A percentile compares a stretch with the other conserved stretches of the same genome.
Evolutionary conservation across 331 rosid genomes (phyloP).

Genomic region (Quercus phellos): DNA sequence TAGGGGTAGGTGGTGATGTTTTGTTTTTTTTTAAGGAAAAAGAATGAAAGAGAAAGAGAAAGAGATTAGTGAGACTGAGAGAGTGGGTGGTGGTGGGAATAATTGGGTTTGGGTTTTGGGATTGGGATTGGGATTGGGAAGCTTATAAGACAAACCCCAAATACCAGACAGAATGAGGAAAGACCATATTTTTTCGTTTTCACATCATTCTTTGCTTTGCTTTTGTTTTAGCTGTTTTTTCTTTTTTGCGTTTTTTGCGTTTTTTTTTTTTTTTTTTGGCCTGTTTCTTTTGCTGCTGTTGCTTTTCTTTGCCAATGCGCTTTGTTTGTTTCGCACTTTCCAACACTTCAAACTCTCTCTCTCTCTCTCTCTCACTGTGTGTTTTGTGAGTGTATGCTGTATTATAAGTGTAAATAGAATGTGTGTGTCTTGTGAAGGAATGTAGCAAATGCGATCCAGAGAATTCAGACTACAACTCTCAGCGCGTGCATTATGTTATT

Average conservation of each 20-base stretch:
- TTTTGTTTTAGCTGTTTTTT: neutral
- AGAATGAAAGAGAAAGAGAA: neutral
- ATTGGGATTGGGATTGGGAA: constrained; percentile 18
- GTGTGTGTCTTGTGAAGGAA: too few relatives aligned
- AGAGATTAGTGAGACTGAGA: neutral
- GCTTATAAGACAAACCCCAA: constrained; percentile 43
- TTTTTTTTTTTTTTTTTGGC: constrained; percentile 25
- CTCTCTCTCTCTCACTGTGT: neutral
- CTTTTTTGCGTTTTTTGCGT: neutral
- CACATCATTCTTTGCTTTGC: constrained; percentile 31
- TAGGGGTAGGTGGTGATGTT: neutral
- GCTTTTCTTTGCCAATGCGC: constrained; percentile 40
- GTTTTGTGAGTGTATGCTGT: neutral
- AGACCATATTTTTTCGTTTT: constrained; percentile 34
- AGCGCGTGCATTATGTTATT: too few relatives aligned
- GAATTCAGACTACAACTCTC: too few relatives aligned
- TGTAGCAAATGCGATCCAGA: too few relatives aligned
- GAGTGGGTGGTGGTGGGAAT: constrained; percentile 15
- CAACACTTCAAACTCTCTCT: constrained; percentile 26
- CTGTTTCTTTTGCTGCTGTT: constrained; percentile 33
- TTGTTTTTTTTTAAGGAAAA: neutral
- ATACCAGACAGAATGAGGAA: constrained; percentile 36
- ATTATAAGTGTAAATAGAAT: neutral
- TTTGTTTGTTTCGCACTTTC: constrained; percentile 38
- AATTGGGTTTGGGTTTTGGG: constrained; percentile 22